These are phyloP conservation scores for Leccinum proliferum DNA, from an alignment of 1,284 basidiomycete genomes.

Conservation along the genomic window DNA sequence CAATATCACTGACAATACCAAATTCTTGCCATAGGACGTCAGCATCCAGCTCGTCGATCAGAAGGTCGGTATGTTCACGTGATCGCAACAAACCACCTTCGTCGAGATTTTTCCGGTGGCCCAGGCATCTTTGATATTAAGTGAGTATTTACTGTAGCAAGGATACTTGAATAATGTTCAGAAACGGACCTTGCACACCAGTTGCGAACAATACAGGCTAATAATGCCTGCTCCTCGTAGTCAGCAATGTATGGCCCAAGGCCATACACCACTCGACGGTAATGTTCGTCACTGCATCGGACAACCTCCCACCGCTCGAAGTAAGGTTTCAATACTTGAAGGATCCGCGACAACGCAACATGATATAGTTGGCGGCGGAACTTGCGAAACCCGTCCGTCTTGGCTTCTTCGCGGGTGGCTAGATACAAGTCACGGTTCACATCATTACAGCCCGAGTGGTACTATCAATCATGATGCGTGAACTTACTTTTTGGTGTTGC, in stretches of 20 bases:
- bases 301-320: neutral
- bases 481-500: neutral
- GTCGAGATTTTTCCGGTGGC: neutral
- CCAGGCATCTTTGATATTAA: neutral
- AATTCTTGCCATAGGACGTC: neutral
- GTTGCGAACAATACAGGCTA: neutral
- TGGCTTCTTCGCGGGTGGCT: neutral
- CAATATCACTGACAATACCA: neutral
- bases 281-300: neutral
- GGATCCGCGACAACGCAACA: neutral
- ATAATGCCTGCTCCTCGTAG: neutral
- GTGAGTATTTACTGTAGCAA: neutral
- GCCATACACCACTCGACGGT: neutral
- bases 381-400: neutral
- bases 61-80: neutral
- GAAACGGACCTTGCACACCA: neutral
- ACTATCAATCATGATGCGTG: too few species aligned
- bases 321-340: neutral
- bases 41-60: neutral
- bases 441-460: too few species aligned
- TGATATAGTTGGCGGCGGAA: neutral
- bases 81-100: neutral
- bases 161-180: neutral
- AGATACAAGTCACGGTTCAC: too few species aligned
- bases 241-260: neutral